A percentile compares a stretch with the other conserved stretches of the same genome.
These are phyloP conservation scores for Eucalyptus tenuipes DNA, from an alignment of 345 rosid genomes.

Conservation along the genomic window DNA sequence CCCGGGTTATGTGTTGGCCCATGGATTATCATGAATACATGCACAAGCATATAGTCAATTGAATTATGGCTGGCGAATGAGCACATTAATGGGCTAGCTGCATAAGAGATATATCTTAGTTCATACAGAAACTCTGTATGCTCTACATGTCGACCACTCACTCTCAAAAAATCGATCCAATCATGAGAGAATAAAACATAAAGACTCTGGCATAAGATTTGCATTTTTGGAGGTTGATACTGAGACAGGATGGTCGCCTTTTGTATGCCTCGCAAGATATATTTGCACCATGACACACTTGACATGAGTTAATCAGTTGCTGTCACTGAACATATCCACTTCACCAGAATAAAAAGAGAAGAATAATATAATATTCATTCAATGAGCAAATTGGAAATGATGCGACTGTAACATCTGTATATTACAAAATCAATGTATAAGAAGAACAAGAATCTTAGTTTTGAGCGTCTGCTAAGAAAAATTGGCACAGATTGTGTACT, in stretches of 20 bases:
- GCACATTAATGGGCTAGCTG: neutral
- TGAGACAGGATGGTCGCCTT: neutral
- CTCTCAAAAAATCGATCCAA: neutral
- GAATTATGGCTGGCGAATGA: neutral
- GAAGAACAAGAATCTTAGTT: neutral
- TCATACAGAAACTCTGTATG: neutral
- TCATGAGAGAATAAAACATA: neutral
- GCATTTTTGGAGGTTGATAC: neutral
- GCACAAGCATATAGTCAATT: neutral
- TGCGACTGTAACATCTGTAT: neutral
- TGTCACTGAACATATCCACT: neutral
- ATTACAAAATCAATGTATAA: neutral
- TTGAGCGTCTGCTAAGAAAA: neutral
- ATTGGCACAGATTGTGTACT: neutral
- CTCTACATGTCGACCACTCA: neutral
- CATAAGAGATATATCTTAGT: neutral
- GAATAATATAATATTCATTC: neutral
- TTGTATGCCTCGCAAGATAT: neutral
- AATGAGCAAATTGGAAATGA: neutral
- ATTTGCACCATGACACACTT: neutral
- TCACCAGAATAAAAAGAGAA: neutral
- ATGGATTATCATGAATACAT: neutral
- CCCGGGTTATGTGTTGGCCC: neutral
- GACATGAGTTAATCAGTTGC: neutral
- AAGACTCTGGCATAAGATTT: neutral